These are phyloP conservation scores for Leucocoprinus birnbaumii DNA, from an alignment of 768 basidiomycete genomes.

Conservation along the genomic window DNA sequence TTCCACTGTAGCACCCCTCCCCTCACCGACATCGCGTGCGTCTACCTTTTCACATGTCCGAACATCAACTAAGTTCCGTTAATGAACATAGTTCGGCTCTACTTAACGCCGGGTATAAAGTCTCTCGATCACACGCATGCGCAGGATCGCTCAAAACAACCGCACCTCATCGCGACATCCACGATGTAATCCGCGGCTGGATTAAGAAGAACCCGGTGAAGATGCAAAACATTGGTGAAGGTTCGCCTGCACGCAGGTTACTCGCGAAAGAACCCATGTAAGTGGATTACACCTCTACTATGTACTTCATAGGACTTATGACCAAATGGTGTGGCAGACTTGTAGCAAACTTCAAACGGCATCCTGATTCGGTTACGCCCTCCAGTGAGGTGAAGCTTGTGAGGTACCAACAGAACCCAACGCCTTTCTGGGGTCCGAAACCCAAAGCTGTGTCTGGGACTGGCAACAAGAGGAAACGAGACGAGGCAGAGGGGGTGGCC, in stretches of 20 bases:
- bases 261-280: constrained; percentile 70
- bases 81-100: constrained; percentile 68
- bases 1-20: constrained; percentile 84
- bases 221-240: constrained; percentile 75
- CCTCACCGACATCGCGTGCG: constrained; percentile 68
- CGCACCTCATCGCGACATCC: constrained; percentile 65
- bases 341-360: constrained; percentile 72
- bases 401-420: constrained; percentile 88
- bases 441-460: constrained; percentile 41
- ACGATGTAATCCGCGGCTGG: constrained; percentile 86
- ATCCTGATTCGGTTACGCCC: constrained; percentile 60
- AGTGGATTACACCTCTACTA: not conserved
- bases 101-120: constrained; percentile 76
- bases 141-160: constrained; percentile 91
- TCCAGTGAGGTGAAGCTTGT: constrained; percentile 74
- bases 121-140: constrained; percentile 90
- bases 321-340: constrained; percentile 30
- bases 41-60: no score
- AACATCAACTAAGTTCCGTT: not conserved
- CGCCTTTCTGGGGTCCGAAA: constrained; percentile 91
- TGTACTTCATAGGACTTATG: not conserved
- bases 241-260: constrained; percentile 67
- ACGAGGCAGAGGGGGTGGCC: not conserved
- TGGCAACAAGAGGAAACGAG: constrained; percentile 5
- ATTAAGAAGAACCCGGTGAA: constrained; percentile 80